Evolutionary conservation across 2,329 filamentous ascomycete genomes (phyloP).

Genomic region (Penicillium sp.): DNA sequence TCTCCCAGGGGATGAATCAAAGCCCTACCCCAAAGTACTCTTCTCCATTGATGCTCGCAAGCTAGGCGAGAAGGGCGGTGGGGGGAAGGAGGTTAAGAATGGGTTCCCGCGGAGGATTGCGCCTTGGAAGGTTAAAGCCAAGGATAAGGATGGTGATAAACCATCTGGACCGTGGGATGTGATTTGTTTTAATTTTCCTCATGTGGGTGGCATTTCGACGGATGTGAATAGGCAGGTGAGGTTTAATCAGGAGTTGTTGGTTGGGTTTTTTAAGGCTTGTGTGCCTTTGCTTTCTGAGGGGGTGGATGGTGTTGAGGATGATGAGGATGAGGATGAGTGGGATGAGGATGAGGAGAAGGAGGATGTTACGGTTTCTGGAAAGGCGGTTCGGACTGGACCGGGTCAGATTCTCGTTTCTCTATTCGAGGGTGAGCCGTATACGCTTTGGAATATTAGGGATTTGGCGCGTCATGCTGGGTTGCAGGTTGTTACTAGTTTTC

Average conservation of each 20-base stretch:
- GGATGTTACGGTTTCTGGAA: constrained; percentile 17
- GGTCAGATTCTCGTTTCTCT: constrained; percentile 71
- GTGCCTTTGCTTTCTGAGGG: constrained; percentile 38
- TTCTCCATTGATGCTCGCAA: constrained; percentile 45
- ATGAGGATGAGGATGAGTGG: constrained; percentile 26
- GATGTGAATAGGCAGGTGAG: constrained; percentile 94
- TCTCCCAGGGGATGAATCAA: constrained; percentile 7
- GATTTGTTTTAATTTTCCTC: constrained; percentile 94
- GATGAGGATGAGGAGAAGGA: constrained; percentile 16
- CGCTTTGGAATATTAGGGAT: constrained; percentile 89
- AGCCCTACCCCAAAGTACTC: constrained; percentile 31
- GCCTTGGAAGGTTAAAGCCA: constrained; percentile 18
- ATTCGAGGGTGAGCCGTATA: constrained; percentile 92
- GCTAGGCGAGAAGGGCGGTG: constrained; percentile 34
- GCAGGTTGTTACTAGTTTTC: constrained; percentile 45
- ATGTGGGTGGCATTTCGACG: constrained; percentile 85
- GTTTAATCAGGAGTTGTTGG: constrained; percentile 67
- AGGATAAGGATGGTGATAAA: background rate
- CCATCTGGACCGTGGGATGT: constrained; percentile 58
- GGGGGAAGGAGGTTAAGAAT: constrained; percentile 44
- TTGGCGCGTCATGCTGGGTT: constrained; percentile 66
- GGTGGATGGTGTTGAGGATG: constrained; percentile 17
- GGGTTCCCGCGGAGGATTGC: constrained; percentile 35
- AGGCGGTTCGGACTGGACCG: constrained; percentile 27
- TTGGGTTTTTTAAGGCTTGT: constrained; percentile 47